Evolutionary conservation across 2,329 filamentous ascomycete genomes (phyloP), one percentile per base, ranked within the genome.

Genomic region (Sphaerulina populicola): DNA sequence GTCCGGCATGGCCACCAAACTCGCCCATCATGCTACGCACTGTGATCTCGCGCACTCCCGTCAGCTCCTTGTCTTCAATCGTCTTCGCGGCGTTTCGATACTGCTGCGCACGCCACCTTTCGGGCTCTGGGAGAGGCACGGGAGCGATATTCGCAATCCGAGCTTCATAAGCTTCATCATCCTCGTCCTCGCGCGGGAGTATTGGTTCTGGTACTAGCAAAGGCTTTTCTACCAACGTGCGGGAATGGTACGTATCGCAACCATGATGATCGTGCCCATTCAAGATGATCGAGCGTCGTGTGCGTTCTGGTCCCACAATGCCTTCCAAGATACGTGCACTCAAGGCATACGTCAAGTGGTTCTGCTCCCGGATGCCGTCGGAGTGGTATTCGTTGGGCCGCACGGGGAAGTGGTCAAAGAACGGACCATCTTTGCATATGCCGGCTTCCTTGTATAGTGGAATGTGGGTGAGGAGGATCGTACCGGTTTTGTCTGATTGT

Each of bases 11-110:
- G 15, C 93, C 93, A n/a, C 82, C 84, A 69, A 86, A 98, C 51
- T 87, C 86, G 50, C 93, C 93, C 93, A 98, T 98, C 89, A 98
- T 97, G 68, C 88, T 95, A 53, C 90, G 82, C 2, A 98, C 86
- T 0, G 93, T 98, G 57, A 97, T 81, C 70, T 98, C 93, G 27
- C 91, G 77, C 5, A 96, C 74, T 0, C 85, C 85, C 0, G 85
- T 80, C 36, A 52, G 31, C 14, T 23, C 45, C 12, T 48, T 31
- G 39, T 58, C 46, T 21, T 31, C 30, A 21, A 41, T 36, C n/a
- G 49, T 35, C 21, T 55, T 55, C 5, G 44, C 45, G 7, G 55
- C 48, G 30, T 57, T 21, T 12, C 38, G 30, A 36, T 56, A 59
- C 14, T 42, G 44, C 15, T 40, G 40, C 10, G 60, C 59, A 35